Percentiles rank a stretch among this genome's conserved stretches.
phyloP scores from a whole-genome alignment of 768 basidiomycete genomes.

The Trametes elegans region DNA sequence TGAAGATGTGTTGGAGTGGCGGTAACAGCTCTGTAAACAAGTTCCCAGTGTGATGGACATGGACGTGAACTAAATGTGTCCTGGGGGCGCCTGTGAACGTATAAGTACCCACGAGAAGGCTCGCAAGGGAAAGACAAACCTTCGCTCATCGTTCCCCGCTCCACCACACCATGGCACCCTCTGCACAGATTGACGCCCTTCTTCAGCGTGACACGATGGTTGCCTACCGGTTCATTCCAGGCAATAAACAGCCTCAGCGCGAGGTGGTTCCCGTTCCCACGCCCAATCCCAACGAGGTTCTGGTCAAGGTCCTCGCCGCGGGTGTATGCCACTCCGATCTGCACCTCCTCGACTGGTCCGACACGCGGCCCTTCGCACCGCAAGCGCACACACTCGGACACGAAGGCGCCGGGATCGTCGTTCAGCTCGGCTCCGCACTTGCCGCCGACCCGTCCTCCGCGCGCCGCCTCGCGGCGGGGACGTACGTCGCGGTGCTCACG shows the following conservation, averaged over 20 bases:
- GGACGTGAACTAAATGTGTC: too few relatives aligned
- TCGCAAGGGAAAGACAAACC: neutral
- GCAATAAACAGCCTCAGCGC: constrained; percentile 3
- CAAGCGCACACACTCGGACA: constrained; percentile 19
- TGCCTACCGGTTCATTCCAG: constrained; percentile 21
- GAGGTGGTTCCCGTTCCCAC: constrained; percentile 17
- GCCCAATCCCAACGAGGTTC: constrained; percentile 17
- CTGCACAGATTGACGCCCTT: neutral
- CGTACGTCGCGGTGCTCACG: constrained; percentile 21
- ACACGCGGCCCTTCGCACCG: neutral
- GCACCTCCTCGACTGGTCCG: constrained; percentile 7
- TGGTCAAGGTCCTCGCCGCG: constrained; percentile 23
- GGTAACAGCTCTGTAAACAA: too few relatives aligned
- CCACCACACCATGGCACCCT: neutral
- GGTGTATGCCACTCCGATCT: constrained; percentile 26
- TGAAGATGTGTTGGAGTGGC: too few relatives aligned
- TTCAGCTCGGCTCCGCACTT: constrained; percentile 13
- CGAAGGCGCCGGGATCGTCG: constrained; percentile 23
- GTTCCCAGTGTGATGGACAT: too few relatives aligned
- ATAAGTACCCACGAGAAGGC: neutral
- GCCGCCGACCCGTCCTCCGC: constrained; percentile 1
- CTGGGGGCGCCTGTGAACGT: too few relatives aligned
- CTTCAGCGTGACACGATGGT: constrained; percentile 11
- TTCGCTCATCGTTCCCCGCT: neutral
- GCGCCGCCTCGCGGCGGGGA: constrained; percentile 12